Percentiles rank a stretch among this genome's conserved stretches.
Evolutionary conservation across 2,329 filamentous ascomycete species (phyloP).

Genomic region (Neoascochyta sp.): DNA sequence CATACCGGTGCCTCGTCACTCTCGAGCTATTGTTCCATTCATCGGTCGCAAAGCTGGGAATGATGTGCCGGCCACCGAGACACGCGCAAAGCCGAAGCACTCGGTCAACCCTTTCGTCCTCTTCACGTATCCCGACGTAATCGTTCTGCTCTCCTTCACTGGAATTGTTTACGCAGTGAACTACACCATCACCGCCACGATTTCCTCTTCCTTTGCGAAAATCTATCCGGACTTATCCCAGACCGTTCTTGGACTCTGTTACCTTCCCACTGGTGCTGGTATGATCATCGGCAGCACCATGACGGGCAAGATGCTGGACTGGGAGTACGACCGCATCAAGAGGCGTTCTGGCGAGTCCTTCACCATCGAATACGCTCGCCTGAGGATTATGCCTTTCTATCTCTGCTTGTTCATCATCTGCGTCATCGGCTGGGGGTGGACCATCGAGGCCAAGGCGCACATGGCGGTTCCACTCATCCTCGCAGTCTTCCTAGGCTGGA

Average conservation of each 20-base stretch:
- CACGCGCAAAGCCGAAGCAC: constrained; percentile 14
- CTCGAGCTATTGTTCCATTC: constrained; percentile 20
- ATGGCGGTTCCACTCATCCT: constrained; percentile 23
- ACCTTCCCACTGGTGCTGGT: constrained; percentile 54
- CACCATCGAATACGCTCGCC: constrained; percentile 25
- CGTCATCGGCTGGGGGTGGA: constrained; percentile 27
- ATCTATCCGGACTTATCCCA: constrained; percentile 24
- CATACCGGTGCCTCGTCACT: constrained; percentile 18
- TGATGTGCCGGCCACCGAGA: constrained; percentile 8
- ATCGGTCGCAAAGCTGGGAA: constrained; percentile 20
- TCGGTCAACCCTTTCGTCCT: constrained; percentile 27
- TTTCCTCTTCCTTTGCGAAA: constrained; percentile 23
- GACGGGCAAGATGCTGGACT: constrained; percentile 52
- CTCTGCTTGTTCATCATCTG: constrained; percentile 24
- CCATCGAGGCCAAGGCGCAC: constrained; percentile 16
- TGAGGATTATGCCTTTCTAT: constrained; percentile 28
- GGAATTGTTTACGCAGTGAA: constrained; percentile 29
- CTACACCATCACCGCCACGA: constrained; percentile 32
- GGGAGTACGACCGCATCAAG: constrained; percentile 47
- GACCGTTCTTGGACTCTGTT: constrained; percentile 36
- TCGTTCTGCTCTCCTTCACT: constrained; percentile 45
- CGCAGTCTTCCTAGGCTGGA: constrained; percentile 23
- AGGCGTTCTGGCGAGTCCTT: constrained; percentile 16
- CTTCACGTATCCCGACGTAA: constrained; percentile 28
- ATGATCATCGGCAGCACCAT: constrained; percentile 53